These are phyloP conservation scores for Perkinsus chesapeaki DNA, from an alignment of 169 alveolate species.

Conservation along the genomic window DNA sequence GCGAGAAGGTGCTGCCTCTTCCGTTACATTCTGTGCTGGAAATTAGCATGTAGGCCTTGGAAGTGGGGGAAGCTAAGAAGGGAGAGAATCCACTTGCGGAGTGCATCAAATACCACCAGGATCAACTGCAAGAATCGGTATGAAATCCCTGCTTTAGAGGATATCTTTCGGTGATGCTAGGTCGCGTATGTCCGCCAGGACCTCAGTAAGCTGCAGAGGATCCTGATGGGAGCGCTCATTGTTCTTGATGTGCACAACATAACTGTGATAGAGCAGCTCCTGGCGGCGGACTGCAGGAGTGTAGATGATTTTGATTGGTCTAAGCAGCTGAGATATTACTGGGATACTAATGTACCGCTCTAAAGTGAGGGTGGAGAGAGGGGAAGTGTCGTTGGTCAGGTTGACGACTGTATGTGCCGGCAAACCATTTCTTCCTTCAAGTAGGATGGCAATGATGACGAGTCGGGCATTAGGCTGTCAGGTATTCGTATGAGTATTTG, in stretches of 20 bases:
- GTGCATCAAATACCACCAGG: slow-evolving; percentile 58
- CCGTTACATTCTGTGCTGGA: not conserved
- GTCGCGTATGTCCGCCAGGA: slow-evolving; percentile 54
- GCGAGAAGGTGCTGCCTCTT: not conserved
- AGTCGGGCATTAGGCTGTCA: slow-evolving; percentile 46
- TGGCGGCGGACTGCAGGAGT: slow-evolving; percentile 84
- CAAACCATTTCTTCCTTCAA: not conserved
- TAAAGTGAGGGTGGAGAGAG: not conserved
- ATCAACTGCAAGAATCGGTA: slow-evolving; percentile 58
- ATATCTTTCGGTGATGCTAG: not conserved
- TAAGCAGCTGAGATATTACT: slow-evolving; percentile 83
- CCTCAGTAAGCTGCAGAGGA: slow-evolving; percentile 54
- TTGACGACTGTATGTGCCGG: slow-evolving; percentile 57
- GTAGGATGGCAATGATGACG: not conserved
- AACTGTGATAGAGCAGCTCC: slow-evolving; percentile 50
- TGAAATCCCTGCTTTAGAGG: not conserved
- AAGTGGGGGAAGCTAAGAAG: slow-evolving; percentile 32
- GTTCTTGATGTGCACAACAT: slow-evolving; percentile 19
- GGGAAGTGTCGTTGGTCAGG: slow-evolving; percentile 5
- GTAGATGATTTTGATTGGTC: slow-evolving; percentile 89
- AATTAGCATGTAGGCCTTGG: not conserved
- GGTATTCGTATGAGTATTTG: slow-evolving; percentile 80
- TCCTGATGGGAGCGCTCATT: slow-evolving; percentile 73
- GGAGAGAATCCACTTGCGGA: slow-evolving; percentile 36
- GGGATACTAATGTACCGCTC: slow-evolving; percentile 38